These are phyloP conservation scores for Trichoderma sp. DNA, from an alignment of 2,329 filamentous ascomycete genomes.

Conservation along the genomic window DNA sequence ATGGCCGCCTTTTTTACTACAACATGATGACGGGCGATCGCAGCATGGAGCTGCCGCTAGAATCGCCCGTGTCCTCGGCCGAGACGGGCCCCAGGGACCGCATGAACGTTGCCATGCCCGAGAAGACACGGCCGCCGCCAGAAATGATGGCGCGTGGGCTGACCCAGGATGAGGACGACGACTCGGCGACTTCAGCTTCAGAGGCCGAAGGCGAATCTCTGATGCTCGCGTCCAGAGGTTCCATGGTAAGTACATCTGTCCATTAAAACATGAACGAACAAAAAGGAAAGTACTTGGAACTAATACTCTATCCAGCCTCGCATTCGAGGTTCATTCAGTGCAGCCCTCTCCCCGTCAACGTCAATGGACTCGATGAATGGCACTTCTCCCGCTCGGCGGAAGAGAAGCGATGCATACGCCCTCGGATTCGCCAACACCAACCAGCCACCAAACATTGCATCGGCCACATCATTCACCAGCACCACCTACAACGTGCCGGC, in stretches of 20 bases:
- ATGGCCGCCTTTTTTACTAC: constrained; percentile 94
- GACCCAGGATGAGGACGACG: constrained; percentile 82
- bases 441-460: constrained; percentile 51
- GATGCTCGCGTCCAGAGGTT: constrained; percentile 66
- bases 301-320: constrained; percentile 44
- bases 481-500: constrained; percentile 56
- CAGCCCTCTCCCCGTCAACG: constrained; percentile 77
- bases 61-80: constrained; percentile 75
- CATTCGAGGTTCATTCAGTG: constrained; percentile 63
- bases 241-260: constrained; percentile 52
- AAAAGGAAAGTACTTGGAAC: not conserved
- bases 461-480: constrained; percentile 61
- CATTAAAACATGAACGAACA: not conserved
- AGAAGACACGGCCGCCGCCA: constrained; percentile 82
- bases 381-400: constrained; percentile 56
- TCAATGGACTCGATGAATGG: constrained; percentile 89
- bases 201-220: constrained; percentile 75
- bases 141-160: constrained; percentile 86
- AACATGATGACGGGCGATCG: constrained; percentile 96
- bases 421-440: constrained; percentile 40
- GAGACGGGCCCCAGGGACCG: constrained; percentile 87
- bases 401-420: constrained; percentile 55
- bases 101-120: constrained; percentile 82
- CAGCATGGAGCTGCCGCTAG: constrained; percentile 89
- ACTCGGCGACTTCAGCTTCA: constrained; percentile 78